Percentiles rank a stretch among this genome's conserved stretches.
Conservation (phyloP, 2,329 filamentous ascomycete genomes). For the Bimuria novae-zelandiae region DNA sequence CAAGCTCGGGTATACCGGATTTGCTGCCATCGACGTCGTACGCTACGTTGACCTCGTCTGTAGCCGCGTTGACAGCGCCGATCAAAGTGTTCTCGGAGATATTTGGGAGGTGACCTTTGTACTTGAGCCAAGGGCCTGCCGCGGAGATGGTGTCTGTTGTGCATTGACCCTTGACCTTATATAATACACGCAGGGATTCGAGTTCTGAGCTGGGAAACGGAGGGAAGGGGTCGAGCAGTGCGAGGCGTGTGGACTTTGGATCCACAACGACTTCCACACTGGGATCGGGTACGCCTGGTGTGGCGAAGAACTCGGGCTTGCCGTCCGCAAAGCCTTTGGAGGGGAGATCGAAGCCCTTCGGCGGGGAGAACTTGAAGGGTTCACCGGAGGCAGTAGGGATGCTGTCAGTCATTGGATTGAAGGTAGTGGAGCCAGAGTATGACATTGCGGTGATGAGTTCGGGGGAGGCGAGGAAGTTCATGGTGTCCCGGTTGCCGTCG, state of each 20-base stretch:
- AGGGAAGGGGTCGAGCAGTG: slow-evolving; percentile 86
- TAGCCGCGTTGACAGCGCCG: slow-evolving; percentile 89
- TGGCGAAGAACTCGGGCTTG: slow-evolving; percentile 73
- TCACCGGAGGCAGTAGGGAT: slow-evolving; percentile 79
- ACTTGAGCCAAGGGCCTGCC: slow-evolving; percentile 96
- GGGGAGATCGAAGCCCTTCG: slow-evolving; percentile 63
- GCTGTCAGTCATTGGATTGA: slow-evolving; percentile 91
- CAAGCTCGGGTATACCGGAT: slow-evolving; percentile 85
- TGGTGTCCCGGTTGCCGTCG: slow-evolving; percentile 92
- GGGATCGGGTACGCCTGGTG: slow-evolving; percentile 72
- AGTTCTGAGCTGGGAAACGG: slow-evolving; percentile 81
- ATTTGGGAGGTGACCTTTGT: slow-evolving; percentile 98
- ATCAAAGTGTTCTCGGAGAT: slow-evolving; percentile 98
- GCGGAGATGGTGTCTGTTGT: slow-evolving; percentile 99
- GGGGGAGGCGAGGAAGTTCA: slow-evolving; percentile 98
- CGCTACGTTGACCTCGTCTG: slow-evolving; percentile 87
- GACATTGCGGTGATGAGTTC: slow-evolving; percentile 97
- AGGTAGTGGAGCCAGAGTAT: slow-evolving; percentile 88
- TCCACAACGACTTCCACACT: slow-evolving; percentile 75
- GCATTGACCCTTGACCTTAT: slow-evolving; percentile 97
- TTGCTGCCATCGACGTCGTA: slow-evolving; percentile 80
- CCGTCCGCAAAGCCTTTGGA: slow-evolving; percentile 80
- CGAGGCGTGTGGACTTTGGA: slow-evolving; percentile 86
- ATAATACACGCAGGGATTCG: slow-evolving; percentile 78
- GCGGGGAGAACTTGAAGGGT: slow-evolving; percentile 83